These are phyloP conservation scores for Lachnellula hyalina DNA, from an alignment of 2,329 filamentous ascomycete genomes.

Conservation along the genomic window DNA sequence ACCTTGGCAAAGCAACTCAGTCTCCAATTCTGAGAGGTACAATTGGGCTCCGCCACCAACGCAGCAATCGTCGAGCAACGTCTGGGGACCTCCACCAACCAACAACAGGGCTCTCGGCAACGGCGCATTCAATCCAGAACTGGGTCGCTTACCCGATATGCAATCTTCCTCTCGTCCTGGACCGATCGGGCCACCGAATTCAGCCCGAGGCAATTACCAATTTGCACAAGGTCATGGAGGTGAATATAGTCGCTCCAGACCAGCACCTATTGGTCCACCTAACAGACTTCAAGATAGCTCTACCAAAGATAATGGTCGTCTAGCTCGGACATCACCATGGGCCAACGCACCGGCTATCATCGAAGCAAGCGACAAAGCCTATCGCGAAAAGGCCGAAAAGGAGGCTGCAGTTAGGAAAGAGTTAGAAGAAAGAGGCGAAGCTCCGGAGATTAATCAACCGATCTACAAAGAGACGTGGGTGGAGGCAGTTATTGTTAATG, in stretches of 20 bases:
- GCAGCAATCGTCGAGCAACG: slow-evolving; percentile 48
- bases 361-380: slow-evolving; percentile 19
- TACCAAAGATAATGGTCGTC: slow-evolving; percentile 1
- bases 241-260: slow-evolving; percentile 25
- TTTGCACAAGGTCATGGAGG: slow-evolving; percentile 26
- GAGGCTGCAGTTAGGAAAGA: slow-evolving; percentile 23
- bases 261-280: slow-evolving; percentile 31
- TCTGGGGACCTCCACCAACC: slow-evolving; percentile 66
- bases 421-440: slow-evolving; percentile 21
- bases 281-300: slow-evolving; percentile 18
- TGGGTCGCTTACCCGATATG: slow-evolving; percentile 39
- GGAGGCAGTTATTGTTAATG: not conserved
- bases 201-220: slow-evolving; percentile 23
- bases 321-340: slow-evolving; percentile 24
- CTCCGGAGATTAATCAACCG: slow-evolving; percentile 15
- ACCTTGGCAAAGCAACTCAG: slow-evolving; percentile 28
- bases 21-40: slow-evolving; percentile 40
- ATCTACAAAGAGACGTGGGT: slow-evolving; percentile 29
- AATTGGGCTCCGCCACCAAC: slow-evolving; percentile 43
- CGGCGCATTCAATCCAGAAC: slow-evolving; percentile 65
- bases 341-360: slow-evolving; percentile 22
- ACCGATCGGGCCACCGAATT: slow-evolving; percentile 32
- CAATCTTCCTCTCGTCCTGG: slow-evolving; percentile 27
- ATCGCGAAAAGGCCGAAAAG: slow-evolving; percentile 19
- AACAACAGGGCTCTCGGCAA: slow-evolving; percentile 70